Evolutionary conservation across 148 eudicot species (phyloP).

Genomic region (Dianthus caryophyllus): DNA sequence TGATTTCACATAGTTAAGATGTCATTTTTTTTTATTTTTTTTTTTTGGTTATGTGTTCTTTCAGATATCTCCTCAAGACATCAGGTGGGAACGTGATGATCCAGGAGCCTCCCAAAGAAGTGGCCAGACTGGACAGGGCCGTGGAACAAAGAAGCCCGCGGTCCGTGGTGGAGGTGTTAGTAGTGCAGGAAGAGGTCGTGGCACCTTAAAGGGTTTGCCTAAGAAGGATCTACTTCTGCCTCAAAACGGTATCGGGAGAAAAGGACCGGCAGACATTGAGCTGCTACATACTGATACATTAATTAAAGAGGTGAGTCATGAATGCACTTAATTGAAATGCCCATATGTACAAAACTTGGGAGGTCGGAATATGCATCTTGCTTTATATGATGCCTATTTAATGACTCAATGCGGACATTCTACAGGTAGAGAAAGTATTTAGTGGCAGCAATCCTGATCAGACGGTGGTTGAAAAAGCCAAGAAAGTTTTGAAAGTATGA

Average conservation of each 20-base stretch:
- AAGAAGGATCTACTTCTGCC: constrained; percentile 37
- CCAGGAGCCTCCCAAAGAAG: constrained; percentile 40
- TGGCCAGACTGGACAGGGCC: constrained; percentile 41
- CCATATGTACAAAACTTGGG: background rate
- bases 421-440: constrained; percentile 62
- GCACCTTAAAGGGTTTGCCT: constrained; percentile 37
- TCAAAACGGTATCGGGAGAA: constrained; percentile 52
- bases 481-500: constrained; percentile 62
- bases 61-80: constrained; percentile 59
- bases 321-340: background rate
- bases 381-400: constrained; percentile 3
- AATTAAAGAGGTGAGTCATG: constrained; percentile 52
- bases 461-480: constrained; percentile 68
- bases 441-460: constrained; percentile 56
- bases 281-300: constrained; percentile 59
- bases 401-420: constrained; percentile 22
- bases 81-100: constrained; percentile 52
- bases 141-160: constrained; percentile 40
- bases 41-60: too few relatives aligned
- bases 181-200: constrained; percentile 54
- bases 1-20: background rate
- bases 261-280: constrained; percentile 52
- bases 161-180: constrained; percentile 38
- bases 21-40: background rate
- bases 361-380: constrained; percentile 5